Base-by-base conservation (phyloP, 768 basidiomycete species). In the Phylloporus rhodoxanthus region DNA sequence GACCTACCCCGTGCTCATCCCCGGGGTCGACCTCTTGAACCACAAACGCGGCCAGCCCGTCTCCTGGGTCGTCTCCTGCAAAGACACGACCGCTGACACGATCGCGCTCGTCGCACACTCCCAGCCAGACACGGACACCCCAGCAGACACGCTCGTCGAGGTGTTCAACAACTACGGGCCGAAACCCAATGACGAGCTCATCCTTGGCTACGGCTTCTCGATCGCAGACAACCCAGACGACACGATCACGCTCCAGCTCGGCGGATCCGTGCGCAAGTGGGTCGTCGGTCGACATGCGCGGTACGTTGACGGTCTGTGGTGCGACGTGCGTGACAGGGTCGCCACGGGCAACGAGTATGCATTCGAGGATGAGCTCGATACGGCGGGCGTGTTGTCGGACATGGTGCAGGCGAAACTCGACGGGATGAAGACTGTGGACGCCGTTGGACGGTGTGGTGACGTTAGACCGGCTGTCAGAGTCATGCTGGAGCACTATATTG, bases 101-200 rank as follows among this genome's bases (percentile, higher is more conserved):
- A 77, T 94, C 48, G 80, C 85, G 1, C 75, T 95, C 45, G 70
- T 87, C 2, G 67, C 77, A 7, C 84, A 85, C 57, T 50, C 56
- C 17, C 29, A 81, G 7, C 1, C 36, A n/a, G 6, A 17, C 2
- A 11, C 36, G 13, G 20, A 20, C 19, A n/a, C 26, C 9, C 7
- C 33, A 6, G 2, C 42, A 7, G 20, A 43, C 10, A 77, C 74
- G 14, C 60, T 73, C 43, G 10, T 50, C 26, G 54, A 62, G 63
- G 70, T 94, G 17, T 82, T 85, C 70, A 95, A 93, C 70, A 95
- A 95, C 64, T 96, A 96, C 65, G 94, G 93, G 0, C 79, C 84
- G 0, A 96, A 96, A 63, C 82, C 91, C 0, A 94, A 95, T 65
- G 77, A 89, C 23, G 90, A 94, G 66, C 77, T 97, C 38, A 80